phyloP scores from a whole-genome alignment of 2,329 filamentous ascomycete genomes.

The Cytospora mali region DNA sequence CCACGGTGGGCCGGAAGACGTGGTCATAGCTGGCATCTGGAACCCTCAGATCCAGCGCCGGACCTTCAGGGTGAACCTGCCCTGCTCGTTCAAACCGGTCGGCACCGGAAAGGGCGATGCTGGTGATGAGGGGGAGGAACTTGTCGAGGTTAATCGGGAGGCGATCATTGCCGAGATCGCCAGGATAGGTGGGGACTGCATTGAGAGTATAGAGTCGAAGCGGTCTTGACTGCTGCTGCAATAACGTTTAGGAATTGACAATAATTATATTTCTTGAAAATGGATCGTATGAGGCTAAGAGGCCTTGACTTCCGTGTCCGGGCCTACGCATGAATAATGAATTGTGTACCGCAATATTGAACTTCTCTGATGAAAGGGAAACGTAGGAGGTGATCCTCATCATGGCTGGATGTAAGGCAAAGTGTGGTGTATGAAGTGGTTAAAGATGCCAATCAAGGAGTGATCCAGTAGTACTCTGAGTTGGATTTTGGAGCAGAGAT shows the following conservation, averaged over 20 bases:
- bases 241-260: neutral
- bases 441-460: too few relatives aligned
- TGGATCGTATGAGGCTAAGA: too few relatives aligned
- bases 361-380: too few relatives aligned
- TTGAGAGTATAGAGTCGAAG: conserved; percentile 64
- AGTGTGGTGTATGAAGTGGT: too few relatives aligned
- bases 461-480: too few relatives aligned
- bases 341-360: too few relatives aligned
- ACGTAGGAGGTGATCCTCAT: too few relatives aligned
- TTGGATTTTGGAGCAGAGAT: too few relatives aligned
- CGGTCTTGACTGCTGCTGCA: neutral
- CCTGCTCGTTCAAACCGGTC: conserved; percentile 65
- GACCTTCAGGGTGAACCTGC: conserved; percentile 70
- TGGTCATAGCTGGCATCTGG: conserved; percentile 61
- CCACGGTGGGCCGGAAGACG: conserved; percentile 62
- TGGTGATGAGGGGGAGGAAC: conserved; percentile 44
- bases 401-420: too few relatives aligned
- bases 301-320: too few relatives aligned
- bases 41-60: conserved; percentile 57
- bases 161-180: conserved; percentile 75
- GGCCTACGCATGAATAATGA: too few relatives aligned
- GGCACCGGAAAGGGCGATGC: conserved; percentile 33
- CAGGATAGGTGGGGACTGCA: conserved; percentile 66
- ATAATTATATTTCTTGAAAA: too few relatives aligned
- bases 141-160: conserved; percentile 66